Base-by-base conservation (phyloP, 2,329 filamentous ascomycete species). In the Chalaropsis ovoidea region DNA sequence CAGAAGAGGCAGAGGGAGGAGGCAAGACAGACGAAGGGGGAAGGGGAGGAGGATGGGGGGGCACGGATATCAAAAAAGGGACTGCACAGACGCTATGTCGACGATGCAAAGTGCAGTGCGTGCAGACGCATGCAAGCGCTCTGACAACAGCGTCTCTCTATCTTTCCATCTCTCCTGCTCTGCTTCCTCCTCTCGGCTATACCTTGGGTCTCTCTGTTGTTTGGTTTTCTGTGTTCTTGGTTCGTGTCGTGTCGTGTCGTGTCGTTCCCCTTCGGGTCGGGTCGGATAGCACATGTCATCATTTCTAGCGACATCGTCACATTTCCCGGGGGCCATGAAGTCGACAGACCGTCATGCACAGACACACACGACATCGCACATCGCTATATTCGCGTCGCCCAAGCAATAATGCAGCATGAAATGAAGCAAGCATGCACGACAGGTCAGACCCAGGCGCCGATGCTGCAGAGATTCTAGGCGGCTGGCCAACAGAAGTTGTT, bases 371-470 rank as follows among this genome's bases (percentile, higher is more conserved):
- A 31, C 11, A 31, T 58, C 10, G 54, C 54, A 35, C 54, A 39
- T 58, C 54, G 54, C 54, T 10, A 58, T 39, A 7, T 17, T 58
- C 24, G 24, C 54, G 54, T 58, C 54, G 54, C 54, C 54, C 54
- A 58, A 58, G 54, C 54, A 58, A 58, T 58, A 15, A 58, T 58
- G 27, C 54, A 58, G 10, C n/a, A 17, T 35, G n/a, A 58, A 39
- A 58, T 39, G 27, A 58, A 19, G 27, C 31, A 17, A 17, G 54
- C 54, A 27, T 58, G 15, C 27, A n/a, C 31, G 54, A n/a, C 54
- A 35, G 54, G 7, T 19, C 54, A 58, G 15, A 2, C 27, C 27
- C 15, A 31, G 15, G 43, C n/a, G 15, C 15, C 15, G 43, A 47
- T 47, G 43, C 15, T 47, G 43, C 43, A 39, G 15, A 17, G 15